Conservation (phyloP, 768 basidiomycete genomes). For the Pleurotus cornucopiae region DNA sequence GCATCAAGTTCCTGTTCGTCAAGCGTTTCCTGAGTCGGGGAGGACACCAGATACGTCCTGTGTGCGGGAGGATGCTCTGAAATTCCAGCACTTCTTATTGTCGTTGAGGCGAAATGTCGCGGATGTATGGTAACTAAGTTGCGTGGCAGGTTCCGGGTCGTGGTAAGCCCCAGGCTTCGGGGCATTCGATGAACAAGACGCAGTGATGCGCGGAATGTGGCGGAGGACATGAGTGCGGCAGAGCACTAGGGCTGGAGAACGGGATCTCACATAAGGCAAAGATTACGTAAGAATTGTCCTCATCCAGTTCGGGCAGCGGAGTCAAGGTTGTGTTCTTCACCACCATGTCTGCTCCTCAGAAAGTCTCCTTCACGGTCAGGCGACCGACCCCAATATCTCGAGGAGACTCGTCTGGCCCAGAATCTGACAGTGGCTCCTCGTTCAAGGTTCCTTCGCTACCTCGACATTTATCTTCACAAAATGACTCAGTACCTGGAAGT, state of each 20-base stretch:
- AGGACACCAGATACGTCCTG: constrained; percentile 43
- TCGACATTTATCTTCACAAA: constrained; percentile 38
- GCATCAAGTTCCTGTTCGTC: constrained; percentile 62
- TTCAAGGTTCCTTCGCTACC: constrained; percentile 65
- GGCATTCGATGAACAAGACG: neutral
- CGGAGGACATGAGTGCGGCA: neutral
- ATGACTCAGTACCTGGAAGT: constrained; percentile 44
- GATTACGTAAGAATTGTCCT: neutral
- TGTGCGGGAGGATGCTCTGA: constrained; percentile 33
- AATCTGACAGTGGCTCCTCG: constrained; percentile 45
- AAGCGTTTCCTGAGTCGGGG: constrained; percentile 50
- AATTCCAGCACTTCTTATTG: neutral
- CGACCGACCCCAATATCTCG: constrained; percentile 71
- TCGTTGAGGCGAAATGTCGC: neutral
- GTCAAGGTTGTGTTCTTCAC: neutral
- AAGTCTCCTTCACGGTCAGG: constrained; percentile 83
- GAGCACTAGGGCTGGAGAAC: neutral
- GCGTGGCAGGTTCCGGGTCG: neutral
- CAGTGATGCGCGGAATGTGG: constrained; percentile 1
- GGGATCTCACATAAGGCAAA: neutral
- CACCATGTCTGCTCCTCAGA: constrained; percentile 21
- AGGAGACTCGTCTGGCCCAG: constrained; percentile 56
- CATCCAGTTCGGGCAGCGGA: neutral
- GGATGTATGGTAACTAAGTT: neutral
- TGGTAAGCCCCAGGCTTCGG: neutral